phyloP scores from a whole-genome alignment of 2,329 filamentous ascomycete species.

The Acarospora socialis region DNA sequence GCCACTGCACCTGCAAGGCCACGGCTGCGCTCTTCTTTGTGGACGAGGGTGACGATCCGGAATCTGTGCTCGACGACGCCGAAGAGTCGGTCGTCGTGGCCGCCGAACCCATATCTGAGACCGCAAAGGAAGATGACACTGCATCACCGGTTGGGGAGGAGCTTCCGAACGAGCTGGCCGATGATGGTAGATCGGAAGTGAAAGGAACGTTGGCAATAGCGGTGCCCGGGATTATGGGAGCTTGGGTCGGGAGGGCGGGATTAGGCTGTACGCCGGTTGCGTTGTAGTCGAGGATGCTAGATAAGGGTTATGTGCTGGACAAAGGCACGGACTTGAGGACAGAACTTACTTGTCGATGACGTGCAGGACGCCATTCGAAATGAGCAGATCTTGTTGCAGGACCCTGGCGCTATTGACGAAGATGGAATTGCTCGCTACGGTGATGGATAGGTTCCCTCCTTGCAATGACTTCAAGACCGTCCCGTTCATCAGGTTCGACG shows the following conservation, averaged over 20 bases:
- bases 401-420: slow-evolving; percentile 29
- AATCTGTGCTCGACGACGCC: too few relatives aligned
- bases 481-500: slow-evolving; percentile 5
- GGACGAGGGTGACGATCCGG: too few relatives aligned
- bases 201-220: slow-evolving; percentile 5
- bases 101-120: too few relatives aligned
- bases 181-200: slow-evolving; percentile 1
- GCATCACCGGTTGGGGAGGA: too few relatives aligned
- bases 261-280: slow-evolving; percentile 4
- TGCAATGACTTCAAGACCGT: slow-evolving; percentile 17
- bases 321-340: too few relatives aligned
- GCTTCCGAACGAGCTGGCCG: too few relatives aligned
- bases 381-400: slow-evolving; percentile 22
- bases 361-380: slow-evolving; percentile 23
- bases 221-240: slow-evolving; percentile 3
- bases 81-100: too few relatives aligned
- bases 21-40: too few relatives aligned
- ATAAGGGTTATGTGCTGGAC: too few relatives aligned
- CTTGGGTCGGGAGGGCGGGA: slow-evolving; percentile 3
- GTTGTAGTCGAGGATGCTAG: slow-evolving; percentile 5
- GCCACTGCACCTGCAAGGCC: too few relatives aligned
- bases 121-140: too few relatives aligned
- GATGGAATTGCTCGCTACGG: slow-evolving; percentile 22
- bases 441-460: slow-evolving; percentile 22
- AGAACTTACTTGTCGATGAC: slow-evolving; percentile 6